These are phyloP conservation scores for Clonostachys rhizophaga DNA, from an alignment of 2,329 filamentous ascomycete genomes.

Conservation along the genomic window DNA sequence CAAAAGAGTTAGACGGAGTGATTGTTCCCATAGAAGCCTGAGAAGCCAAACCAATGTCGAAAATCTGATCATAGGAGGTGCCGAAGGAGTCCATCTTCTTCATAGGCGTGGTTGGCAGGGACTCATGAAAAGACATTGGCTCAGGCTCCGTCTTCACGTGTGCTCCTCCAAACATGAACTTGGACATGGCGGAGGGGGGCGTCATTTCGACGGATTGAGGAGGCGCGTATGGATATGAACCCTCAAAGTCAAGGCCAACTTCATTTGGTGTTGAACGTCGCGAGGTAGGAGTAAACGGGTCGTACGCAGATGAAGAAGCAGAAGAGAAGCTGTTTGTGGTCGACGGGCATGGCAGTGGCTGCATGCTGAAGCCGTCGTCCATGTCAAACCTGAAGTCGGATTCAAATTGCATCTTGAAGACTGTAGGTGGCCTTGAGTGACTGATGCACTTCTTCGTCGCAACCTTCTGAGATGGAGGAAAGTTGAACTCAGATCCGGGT, in stretches of 20 bases:
- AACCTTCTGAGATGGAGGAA: too few species aligned
- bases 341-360: slow-evolving; percentile 26
- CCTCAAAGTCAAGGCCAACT: slow-evolving; percentile 29
- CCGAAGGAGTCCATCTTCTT: slow-evolving; percentile 25
- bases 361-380: slow-evolving; percentile 31
- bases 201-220: slow-evolving; percentile 24
- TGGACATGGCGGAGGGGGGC: slow-evolving; percentile 24
- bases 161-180: slow-evolving; percentile 22
- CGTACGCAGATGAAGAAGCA: slow-evolving; percentile 30
- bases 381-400: slow-evolving; percentile 30
- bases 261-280: slow-evolving; percentile 36
- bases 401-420: slow-evolving; percentile 27
- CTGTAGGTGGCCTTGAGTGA: too few species aligned
- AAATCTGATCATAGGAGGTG: slow-evolving; percentile 30
- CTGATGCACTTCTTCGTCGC: too few species aligned
- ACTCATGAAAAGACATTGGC: slow-evolving; percentile 20
- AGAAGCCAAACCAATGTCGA: slow-evolving; percentile 26
- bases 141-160: slow-evolving; percentile 25
- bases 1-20: slow-evolving; percentile 27
- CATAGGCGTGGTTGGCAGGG: slow-evolving; percentile 27
- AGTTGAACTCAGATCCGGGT: too few species aligned
- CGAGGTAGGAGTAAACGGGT: slow-evolving; percentile 35
- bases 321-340: slow-evolving; percentile 31
- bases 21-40: slow-evolving; percentile 26
- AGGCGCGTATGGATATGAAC: slow-evolving; percentile 15